phyloP scores from a whole-genome alignment of 495 filamentous ascomycete species.

The Penicillium macrosclerotiorum region DNA sequence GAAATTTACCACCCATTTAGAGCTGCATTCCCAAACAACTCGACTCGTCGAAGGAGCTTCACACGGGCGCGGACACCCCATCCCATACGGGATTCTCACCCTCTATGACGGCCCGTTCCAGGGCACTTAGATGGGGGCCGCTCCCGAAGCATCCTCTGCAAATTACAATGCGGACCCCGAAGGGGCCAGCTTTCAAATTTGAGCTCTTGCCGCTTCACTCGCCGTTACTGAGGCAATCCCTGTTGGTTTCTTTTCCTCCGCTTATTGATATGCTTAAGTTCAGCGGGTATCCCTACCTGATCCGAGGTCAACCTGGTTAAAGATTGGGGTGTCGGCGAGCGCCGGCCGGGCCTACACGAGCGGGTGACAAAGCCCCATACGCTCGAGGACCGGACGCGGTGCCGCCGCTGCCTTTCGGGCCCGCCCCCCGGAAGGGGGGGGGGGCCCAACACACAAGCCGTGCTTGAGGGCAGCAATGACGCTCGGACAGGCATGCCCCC shows the following conservation, averaged over 20 bases:
- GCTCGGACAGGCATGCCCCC: conserved; percentile 66
- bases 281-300: conserved; percentile 70
- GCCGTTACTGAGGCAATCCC: conserved; percentile 68
- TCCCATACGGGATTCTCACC: no score
- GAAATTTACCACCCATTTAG: conserved; percentile 74
- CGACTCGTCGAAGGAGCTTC: no score
- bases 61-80: no score
- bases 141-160: no score
- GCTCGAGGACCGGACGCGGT: conserved; percentile 37
- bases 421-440: conserved; percentile 26
- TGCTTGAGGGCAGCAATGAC: conserved; percentile 55
- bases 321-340: conserved; percentile 14
- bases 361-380: conserved; percentile 40
- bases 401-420: conserved; percentile 47
- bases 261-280: conserved; percentile 80
- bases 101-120: no score
- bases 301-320: conserved; percentile 57
- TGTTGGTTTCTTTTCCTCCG: conserved; percentile 76
- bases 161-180: no score
- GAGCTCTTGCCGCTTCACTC: conserved; percentile 70
- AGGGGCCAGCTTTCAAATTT: no score
- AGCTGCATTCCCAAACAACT: no score
- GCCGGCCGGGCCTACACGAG: conserved; percentile 19
- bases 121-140: no score
- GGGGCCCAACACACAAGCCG: conserved; percentile 47